Evolutionary conservation across 805 yeast species (phyloP).

Genomic region (Metschnikowia matae): DNA sequence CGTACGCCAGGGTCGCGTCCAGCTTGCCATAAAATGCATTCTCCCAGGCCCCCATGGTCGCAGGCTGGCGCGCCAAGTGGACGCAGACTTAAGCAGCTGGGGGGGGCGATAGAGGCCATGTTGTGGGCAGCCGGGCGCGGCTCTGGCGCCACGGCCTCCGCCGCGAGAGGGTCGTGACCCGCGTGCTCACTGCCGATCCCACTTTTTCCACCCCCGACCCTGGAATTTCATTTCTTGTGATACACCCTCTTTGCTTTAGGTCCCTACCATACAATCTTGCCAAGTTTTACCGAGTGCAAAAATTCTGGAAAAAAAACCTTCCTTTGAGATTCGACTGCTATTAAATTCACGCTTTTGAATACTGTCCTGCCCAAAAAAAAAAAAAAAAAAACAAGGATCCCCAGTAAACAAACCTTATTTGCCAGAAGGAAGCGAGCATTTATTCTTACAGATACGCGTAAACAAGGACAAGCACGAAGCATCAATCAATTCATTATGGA

Average conservation of each 20-base stretch:
- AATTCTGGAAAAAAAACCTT: not conserved
- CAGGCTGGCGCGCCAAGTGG: not conserved
- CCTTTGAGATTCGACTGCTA: not conserved
- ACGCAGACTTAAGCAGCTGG: not conserved
- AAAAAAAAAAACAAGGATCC: not conserved
- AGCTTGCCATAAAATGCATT: not conserved
- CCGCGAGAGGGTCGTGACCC: not conserved
- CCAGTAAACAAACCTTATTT: not conserved
- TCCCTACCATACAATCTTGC: not conserved
- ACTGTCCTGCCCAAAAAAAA: not conserved
- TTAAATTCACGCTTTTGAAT: not conserved
- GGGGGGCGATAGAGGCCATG: not conserved
- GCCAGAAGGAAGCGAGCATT: not conserved
- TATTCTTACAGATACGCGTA: slow-evolving; percentile 2
- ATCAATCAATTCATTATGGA: slow-evolving; percentile 6
- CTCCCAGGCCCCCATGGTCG: not conserved
- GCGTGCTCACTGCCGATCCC: not conserved
- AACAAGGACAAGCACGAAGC: not conserved
- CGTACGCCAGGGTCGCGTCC: not conserved
- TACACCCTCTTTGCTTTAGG: not conserved
- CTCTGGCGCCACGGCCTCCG: not conserved
- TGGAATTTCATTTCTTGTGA: not conserved
- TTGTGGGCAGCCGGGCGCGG: not conserved
- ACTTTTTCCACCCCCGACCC: not conserved
- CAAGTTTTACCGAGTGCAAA: not conserved